Conservation (phyloP, 768 basidiomycete genomes). For the Mycena capillaripes region DNA sequence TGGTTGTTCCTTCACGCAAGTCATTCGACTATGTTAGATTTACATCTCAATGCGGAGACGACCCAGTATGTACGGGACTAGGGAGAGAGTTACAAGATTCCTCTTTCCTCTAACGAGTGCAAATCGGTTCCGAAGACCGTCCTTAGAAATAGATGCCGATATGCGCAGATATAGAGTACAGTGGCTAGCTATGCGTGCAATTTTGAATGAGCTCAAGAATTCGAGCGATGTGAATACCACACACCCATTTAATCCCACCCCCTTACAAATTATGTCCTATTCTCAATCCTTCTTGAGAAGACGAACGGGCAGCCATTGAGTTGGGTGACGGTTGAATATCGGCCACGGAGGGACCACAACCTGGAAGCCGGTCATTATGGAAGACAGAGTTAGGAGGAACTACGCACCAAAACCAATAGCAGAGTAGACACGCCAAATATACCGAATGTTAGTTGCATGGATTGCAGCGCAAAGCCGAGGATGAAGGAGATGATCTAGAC, state of each 20-base stretch:
- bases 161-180: background rate
- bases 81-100: too few relatives aligned
- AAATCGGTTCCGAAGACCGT: too few relatives aligned
- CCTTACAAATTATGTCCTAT: background rate
- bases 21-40: too few relatives aligned
- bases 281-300: slow-evolving; percentile 45
- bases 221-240: background rate
- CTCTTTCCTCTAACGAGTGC: too few relatives aligned
- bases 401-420: slow-evolving; percentile 59
- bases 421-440: slow-evolving; percentile 58
- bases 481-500: slow-evolving; percentile 68
- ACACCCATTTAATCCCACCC: background rate
- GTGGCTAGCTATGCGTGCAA: background rate
- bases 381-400: background rate
- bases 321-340: slow-evolving; percentile 71
- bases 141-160: background rate
- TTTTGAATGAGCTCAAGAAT: background rate
- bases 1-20: too few relatives aligned
- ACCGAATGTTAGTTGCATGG: slow-evolving; percentile 66
- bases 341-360: slow-evolving; percentile 80
- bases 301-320: slow-evolving; percentile 67
- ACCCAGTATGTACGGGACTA: too few relatives aligned
- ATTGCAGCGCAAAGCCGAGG: slow-evolving; percentile 69
- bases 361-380: slow-evolving; percentile 50
- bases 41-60: too few relatives aligned